A percentile compares a stretch with the other conserved stretches of the same genome.
phyloP scores from a whole-genome alignment of 495 filamentous ascomycete species.

The Penicillium malachiteum region DNA sequence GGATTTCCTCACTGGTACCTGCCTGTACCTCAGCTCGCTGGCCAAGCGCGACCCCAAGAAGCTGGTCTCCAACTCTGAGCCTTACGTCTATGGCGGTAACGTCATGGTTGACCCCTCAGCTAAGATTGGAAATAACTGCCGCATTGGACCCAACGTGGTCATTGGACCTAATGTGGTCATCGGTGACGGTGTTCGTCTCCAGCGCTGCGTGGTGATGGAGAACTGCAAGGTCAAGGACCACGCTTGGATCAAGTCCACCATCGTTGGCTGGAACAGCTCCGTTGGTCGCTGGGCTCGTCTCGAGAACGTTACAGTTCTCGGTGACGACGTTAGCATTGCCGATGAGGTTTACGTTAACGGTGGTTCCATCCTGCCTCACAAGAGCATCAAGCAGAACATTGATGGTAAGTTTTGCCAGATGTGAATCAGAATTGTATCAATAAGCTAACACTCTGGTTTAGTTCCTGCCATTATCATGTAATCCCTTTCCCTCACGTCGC shows the following conservation, averaged over 20 bases:
- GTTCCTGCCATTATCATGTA: constrained; percentile 89
- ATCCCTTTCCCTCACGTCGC: constrained; percentile 31
- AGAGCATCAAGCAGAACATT: constrained; percentile 98
- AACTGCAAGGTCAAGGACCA: constrained; percentile 97
- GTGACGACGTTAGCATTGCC: constrained; percentile 98
- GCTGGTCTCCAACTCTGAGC: constrained; percentile 69
- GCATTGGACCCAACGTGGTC: constrained; percentile 96
- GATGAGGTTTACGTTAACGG: constrained; percentile 99
- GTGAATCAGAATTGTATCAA: background rate
- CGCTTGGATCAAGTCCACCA: constrained; percentile 98
- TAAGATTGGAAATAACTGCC: constrained; percentile 98
- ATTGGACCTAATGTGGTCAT: constrained; percentile 94
- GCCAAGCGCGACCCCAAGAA: constrained; percentile 89
- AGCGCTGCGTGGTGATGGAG: constrained; percentile 87
- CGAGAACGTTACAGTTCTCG: constrained; percentile 96
- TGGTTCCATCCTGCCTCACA: constrained; percentile 93
- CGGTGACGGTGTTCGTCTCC: constrained; percentile 91
- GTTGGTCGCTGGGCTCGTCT: constrained; percentile 94
- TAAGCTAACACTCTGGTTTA: constrained; percentile 25
- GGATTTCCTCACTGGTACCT: constrained; percentile 96
- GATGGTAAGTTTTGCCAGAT: constrained; percentile 59
- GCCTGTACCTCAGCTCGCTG: constrained; percentile 91
- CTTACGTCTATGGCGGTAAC: constrained; percentile 92
- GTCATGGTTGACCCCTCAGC: constrained; percentile 94
- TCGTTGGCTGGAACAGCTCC: constrained; percentile 98